phyloP scores from a whole-genome alignment of 306 rosid species.

The Luffa acutangula region DNA sequence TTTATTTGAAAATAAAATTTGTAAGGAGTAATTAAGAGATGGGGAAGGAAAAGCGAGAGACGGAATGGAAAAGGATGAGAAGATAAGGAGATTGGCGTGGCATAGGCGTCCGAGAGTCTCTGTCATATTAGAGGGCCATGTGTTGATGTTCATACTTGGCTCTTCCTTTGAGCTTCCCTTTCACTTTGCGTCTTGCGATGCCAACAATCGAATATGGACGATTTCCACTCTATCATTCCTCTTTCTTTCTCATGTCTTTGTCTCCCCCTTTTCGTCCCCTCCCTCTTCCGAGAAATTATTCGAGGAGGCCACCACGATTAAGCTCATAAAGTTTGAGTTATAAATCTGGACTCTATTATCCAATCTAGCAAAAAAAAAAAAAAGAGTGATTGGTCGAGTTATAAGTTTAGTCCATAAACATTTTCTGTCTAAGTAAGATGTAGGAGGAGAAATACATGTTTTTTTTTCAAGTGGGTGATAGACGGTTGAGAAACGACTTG shows the following conservation, averaged over 20 bases:
- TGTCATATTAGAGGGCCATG: slow-evolving; percentile 17
- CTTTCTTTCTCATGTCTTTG: neutral
- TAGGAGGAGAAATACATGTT: no score
- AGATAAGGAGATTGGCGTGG: slow-evolving; percentile 38
- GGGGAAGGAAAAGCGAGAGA: neutral
- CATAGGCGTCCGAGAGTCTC: slow-evolving; percentile 23
- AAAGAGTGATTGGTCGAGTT: no score
- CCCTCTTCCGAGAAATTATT: neutral
- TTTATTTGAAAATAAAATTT: no score
- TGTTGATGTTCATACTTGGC: slow-evolving; percentile 4
- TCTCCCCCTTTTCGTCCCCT: neutral
- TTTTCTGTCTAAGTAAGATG: no score
- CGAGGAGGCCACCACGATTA: no score
- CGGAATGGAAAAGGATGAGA: neutral
- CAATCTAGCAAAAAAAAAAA: no score
- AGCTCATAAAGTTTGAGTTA: no score
- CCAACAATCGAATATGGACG: neutral
- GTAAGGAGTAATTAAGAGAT: neutral
- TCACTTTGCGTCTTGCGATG: neutral
- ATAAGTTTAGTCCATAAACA: no score
- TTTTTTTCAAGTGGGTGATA: no score
- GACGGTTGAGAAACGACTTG: no score
- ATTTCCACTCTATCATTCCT: neutral
- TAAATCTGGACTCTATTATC: no score
- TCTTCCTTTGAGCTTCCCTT: no score